phyloP scores from a whole-genome alignment of 1,284 basidiomycete genomes.

The Moesziomyces antarcticus region DNA sequence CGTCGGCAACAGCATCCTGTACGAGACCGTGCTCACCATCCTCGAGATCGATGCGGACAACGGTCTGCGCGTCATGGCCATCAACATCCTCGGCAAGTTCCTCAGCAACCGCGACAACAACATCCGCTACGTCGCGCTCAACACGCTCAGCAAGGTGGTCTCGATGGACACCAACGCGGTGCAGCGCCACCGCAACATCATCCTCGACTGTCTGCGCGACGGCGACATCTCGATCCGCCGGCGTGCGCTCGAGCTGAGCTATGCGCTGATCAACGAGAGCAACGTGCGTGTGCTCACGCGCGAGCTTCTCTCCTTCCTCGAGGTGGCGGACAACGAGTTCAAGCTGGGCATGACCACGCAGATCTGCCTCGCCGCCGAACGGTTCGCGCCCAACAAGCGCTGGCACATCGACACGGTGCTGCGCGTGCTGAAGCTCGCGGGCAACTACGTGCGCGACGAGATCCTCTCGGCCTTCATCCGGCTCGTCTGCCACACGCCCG shows the following conservation, averaged over 20 bases:
- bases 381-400: conserved; percentile 95
- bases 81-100: conserved; percentile 99
- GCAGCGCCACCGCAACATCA: conserved; percentile 96
- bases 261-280: conserved; percentile 94
- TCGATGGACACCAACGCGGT: conserved; percentile 98
- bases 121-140: conserved; percentile 95
- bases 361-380: conserved; percentile 93
- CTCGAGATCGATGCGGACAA: conserved; percentile 97
- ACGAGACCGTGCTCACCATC: conserved; percentile 97
- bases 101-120: conserved; percentile 98
- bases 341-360: conserved; percentile 98
- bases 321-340: conserved; percentile 99
- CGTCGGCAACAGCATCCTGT: conserved; percentile 96
- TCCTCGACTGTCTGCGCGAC: conserved; percentile 96
- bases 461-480: conserved; percentile 94
- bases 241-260: conserved; percentile 94
- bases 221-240: conserved; percentile 98
- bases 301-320: conserved; percentile 93
- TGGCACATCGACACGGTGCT: conserved; percentile 99
- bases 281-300: conserved; percentile 92
- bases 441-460: conserved; percentile 97
- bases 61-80: conserved; percentile 97
- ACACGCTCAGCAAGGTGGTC: conserved; percentile 98
- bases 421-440: conserved; percentile 92
- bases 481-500: conserved; percentile 94